phyloP scores from a whole-genome alignment of 2,329 filamentous ascomycete genomes.

The Fusarium sp. region DNA sequence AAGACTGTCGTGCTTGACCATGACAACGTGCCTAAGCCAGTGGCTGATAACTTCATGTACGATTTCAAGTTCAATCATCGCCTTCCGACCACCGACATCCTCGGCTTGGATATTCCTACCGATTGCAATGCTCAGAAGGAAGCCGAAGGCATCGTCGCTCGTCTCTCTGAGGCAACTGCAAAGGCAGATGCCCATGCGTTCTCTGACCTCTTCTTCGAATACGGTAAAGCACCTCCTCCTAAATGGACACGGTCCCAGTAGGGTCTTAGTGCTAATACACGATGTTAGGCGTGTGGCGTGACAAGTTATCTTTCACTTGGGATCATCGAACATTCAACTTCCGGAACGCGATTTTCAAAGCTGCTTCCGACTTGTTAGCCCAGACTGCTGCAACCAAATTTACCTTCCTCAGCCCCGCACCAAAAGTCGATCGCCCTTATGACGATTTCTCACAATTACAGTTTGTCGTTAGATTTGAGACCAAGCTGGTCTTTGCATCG shows the following conservation, averaged over 20 bases:
- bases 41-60: slow-evolving; percentile 54
- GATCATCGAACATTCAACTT: slow-evolving; percentile 52
- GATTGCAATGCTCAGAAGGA: slow-evolving; percentile 24
- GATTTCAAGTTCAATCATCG: slow-evolving; percentile 54
- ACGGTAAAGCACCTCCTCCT: not conserved
- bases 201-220: not conserved
- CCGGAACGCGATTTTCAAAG: slow-evolving; percentile 44
- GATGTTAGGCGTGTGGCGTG: slow-evolving; percentile 49
- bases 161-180: slow-evolving; percentile 13
- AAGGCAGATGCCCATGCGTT: not conserved
- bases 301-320: slow-evolving; percentile 52
- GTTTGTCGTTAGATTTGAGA: slow-evolving; percentile 23
- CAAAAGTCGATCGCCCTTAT: not conserved
- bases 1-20: too few relatives aligned
- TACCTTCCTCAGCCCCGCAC: not conserved
- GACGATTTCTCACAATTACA: not conserved
- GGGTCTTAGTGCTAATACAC: not conserved
- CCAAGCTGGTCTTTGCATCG: slow-evolving; percentile 45
- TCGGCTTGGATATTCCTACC: slow-evolving; percentile 46
- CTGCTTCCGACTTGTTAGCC: slow-evolving; percentile 48
- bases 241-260: not conserved
- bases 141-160: slow-evolving; percentile 37
- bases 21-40: too few relatives aligned
- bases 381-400: slow-evolving; percentile 42
- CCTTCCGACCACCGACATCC: slow-evolving; percentile 46